Percentiles rank a stretch among this genome's conserved stretches.
phyloP scores from a whole-genome alignment of 306 rosid species.

The Spatholobus suberectus region DNA sequence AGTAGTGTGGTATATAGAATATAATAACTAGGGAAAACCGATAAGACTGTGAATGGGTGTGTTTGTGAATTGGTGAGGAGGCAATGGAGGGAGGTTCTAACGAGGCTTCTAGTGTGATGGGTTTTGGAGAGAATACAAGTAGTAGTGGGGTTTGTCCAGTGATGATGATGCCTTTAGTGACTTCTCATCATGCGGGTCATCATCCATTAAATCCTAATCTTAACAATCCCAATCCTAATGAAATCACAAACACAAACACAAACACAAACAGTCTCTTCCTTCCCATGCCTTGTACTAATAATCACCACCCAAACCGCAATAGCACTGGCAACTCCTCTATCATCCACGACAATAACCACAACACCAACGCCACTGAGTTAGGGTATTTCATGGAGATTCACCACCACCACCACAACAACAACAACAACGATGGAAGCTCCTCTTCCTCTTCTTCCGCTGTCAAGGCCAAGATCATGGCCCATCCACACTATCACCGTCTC shows the following conservation, averaged over 20 bases:
- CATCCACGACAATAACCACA: constrained; percentile 25
- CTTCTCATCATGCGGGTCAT: constrained; percentile 44
- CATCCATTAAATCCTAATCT: constrained; percentile 45
- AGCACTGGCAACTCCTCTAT: neutral
- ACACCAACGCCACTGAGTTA: constrained; percentile 33
- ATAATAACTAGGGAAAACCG: neutral
- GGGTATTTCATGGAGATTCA: constrained; percentile 60
- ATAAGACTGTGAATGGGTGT: neutral
- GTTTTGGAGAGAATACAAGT: constrained; percentile 60
- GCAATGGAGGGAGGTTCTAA: constrained; percentile 53
- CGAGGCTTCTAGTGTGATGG: constrained; percentile 50
- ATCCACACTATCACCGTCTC: constrained; percentile 93
- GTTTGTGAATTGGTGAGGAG: neutral
- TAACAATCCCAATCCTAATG: constrained; percentile 18
- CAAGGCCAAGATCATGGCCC: constrained; percentile 89
- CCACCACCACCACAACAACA: constrained; percentile 23
- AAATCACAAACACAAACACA: neutral
- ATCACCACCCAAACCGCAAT: constrained; percentile 40
- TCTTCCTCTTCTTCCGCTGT: constrained; percentile 47
- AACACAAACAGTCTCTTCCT: constrained; percentile 43
- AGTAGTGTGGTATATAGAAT: neutral
- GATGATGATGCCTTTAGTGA: constrained; percentile 74
- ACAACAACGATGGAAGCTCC: constrained; percentile 38
- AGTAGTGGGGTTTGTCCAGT: constrained; percentile 58
- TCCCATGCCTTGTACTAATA: constrained; percentile 35